Evolutionary conservation across 2,329 filamentous ascomycete genomes (phyloP), one percentile per base, ranked within the genome.

Genomic region (Aspergillus brasiliensis): DNA sequence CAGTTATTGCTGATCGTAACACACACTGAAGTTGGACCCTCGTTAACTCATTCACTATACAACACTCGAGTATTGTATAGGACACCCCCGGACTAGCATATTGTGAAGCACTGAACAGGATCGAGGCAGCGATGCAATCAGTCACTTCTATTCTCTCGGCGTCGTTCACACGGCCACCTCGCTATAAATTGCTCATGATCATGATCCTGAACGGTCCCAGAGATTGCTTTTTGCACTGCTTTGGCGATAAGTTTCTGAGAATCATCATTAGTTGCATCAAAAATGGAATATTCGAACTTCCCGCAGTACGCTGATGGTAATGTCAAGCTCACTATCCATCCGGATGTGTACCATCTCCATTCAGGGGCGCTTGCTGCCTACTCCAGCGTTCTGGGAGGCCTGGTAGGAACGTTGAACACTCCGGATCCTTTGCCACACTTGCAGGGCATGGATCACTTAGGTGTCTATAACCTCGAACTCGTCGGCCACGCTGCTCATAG

Each of bases 291-390:
- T 11, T 7, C 15, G 28, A 6, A 28, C 7, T 79, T 80, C 48
- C 78, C 77, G 1, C 34, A 66, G 4, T 80, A 74, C 62, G 31
- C 56, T 25, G 76, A 78, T 48, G 78, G 75, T 37, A 76, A 81
- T 60, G 75, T 79, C 23, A 65, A 69, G 44, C 65, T 81, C 61
- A 57, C 72, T 56, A 68, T 81, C 60, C 69, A 72, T 15, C 62
- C 72, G 10, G 70, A 75, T 54, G 65, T 71, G 44, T 80, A 77
- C 62, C 68, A 71, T 25, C 69, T 81, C 2, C 78, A 81, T 66
- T 73, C 75, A 8, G 51, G 19, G 5, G 25, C 57, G 34, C 48
- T 65, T 4, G 48, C 15, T 17, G 19, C 19, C 31, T 37, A 21
- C 31, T 66, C 64, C 3, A 52, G 44, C 2, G 25, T 31, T 5